Conservation (phyloP, 163 green algal species). For the Trebouxia gelatinosa region DNA sequence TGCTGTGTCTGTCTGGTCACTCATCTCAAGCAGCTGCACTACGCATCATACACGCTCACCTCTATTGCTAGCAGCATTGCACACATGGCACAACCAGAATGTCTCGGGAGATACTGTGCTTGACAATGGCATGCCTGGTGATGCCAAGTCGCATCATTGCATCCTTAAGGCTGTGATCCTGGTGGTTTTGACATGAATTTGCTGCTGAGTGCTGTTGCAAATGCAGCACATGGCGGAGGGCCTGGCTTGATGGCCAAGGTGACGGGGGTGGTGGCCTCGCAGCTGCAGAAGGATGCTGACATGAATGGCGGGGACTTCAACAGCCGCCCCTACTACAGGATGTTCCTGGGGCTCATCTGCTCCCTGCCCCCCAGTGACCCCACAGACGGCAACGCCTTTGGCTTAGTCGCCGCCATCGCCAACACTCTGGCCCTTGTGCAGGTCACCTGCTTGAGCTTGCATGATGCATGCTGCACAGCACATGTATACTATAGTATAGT, state of each 20-base stretch:
- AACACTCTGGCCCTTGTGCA: conserved; percentile 29
- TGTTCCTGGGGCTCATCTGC: conserved; percentile 79
- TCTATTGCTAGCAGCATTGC: too few species aligned
- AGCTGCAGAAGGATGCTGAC: conserved; percentile 79
- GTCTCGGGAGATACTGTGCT: too few species aligned
- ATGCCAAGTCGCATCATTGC: too few species aligned
- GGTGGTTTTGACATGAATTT: too few species aligned
- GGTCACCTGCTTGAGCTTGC: too few species aligned
- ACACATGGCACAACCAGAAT: too few species aligned
- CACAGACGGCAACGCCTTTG: conserved; percentile 29
- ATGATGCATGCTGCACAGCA: not conserved
- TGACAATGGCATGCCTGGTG: too few species aligned
- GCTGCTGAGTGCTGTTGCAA: too few species aligned
- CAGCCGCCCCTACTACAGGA: conserved; percentile 87
- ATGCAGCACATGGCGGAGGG: conserved; percentile 56
- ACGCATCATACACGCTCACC: too few species aligned
- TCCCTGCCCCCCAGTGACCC: conserved; percentile 66
- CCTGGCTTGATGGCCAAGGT: conserved; percentile 47
- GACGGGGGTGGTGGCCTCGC: conserved; percentile 44
- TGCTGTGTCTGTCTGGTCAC: too few species aligned
- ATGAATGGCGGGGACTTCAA: conserved; percentile 84
- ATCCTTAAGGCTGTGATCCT: too few species aligned
- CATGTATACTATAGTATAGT: not conserved
- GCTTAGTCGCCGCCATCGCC: conserved; percentile 32
- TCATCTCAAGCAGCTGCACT: too few species aligned